Evolutionary conservation across 2,329 filamentous ascomycete genomes (phyloP).

Genomic region (Parastagonospora avenae): DNA sequence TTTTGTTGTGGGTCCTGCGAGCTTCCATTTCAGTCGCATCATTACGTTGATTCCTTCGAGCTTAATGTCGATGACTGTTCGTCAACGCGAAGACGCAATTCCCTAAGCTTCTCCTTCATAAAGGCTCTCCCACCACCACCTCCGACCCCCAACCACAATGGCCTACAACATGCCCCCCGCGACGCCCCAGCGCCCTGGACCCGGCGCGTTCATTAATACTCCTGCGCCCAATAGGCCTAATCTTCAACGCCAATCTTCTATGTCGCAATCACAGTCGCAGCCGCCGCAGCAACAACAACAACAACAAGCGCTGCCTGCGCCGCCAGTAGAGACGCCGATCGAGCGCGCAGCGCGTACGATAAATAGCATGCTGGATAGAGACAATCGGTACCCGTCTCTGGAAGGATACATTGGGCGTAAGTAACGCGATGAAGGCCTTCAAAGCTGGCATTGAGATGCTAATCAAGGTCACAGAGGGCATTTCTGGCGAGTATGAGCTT

Average conservation of each 20-base stretch:
- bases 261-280: slow-evolving; percentile 29
- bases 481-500: slow-evolving; percentile 90
- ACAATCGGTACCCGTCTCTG: slow-evolving; percentile 84
- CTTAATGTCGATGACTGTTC: slow-evolving; percentile 33
- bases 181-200: slow-evolving; percentile 72
- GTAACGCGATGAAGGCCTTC: slow-evolving; percentile 37
- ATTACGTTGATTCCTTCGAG: slow-evolving; percentile 19
- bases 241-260: slow-evolving; percentile 30
- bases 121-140: slow-evolving; percentile 8
- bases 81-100: slow-evolving; percentile 36
- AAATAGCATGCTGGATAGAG: slow-evolving; percentile 75
- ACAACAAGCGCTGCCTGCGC: slow-evolving; percentile 28
- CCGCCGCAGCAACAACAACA: slow-evolving; percentile 17
- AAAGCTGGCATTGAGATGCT: slow-evolving; percentile 19
- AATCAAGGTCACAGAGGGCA: slow-evolving; percentile 67
- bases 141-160: slow-evolving; percentile 24
- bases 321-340: slow-evolving; percentile 61
- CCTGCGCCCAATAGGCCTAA: slow-evolving; percentile 59
- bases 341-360: slow-evolving; percentile 82
- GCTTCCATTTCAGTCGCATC: slow-evolving; percentile 17
- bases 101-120: slow-evolving; percentile 28
- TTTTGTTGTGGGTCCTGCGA: slow-evolving; percentile 20
- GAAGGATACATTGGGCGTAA: slow-evolving; percentile 88
- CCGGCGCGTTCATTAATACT: slow-evolving; percentile 77
- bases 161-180: slow-evolving; percentile 37